Evolutionary conservation across 352 stramenopile genomes (phyloP).

Genomic region (Globisporangium barbulae): DNA sequence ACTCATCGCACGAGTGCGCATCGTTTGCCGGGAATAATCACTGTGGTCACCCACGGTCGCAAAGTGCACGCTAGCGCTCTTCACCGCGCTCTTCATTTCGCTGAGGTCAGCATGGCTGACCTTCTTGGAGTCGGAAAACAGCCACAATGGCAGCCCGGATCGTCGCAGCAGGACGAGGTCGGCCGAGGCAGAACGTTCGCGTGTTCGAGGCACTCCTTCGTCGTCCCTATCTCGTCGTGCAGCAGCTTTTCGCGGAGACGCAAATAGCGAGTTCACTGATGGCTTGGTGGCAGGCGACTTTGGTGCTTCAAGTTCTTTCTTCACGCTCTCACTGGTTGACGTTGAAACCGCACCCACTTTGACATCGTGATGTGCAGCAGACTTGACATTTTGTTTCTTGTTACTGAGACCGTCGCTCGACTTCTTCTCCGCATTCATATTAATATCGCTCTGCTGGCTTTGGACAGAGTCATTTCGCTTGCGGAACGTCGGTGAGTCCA

Average conservation of each 20-base stretch:
- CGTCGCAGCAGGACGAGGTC: constrained; percentile 27
- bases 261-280: neutral
- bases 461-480: constrained; percentile 26
- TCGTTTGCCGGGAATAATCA: neutral
- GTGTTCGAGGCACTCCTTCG: constrained; percentile 1
- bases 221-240: constrained; percentile 1
- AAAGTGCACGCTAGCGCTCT: constrained; percentile 2
- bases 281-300: neutral
- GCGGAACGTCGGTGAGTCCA: constrained; percentile 28
- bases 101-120: neutral
- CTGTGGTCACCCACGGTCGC: neutral
- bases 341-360: neutral
- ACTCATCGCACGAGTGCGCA: constrained; percentile 1
- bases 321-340: neutral
- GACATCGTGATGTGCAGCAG: neutral
- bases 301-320: neutral
- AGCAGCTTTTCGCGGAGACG: constrained; percentile 10
- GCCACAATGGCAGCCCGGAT: constrained; percentile 21
- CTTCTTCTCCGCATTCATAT: constrained; percentile 17
- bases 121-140: constrained; percentile 16
- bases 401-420: neutral
- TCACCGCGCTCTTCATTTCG: neutral
- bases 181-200: constrained; percentile 26
- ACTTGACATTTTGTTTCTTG: constrained; percentile 2
- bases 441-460: neutral